Evolutionary conservation across 2,329 filamentous ascomycete species (phyloP).

Genomic region (Paecilomyces dactylethromorphus): DNA sequence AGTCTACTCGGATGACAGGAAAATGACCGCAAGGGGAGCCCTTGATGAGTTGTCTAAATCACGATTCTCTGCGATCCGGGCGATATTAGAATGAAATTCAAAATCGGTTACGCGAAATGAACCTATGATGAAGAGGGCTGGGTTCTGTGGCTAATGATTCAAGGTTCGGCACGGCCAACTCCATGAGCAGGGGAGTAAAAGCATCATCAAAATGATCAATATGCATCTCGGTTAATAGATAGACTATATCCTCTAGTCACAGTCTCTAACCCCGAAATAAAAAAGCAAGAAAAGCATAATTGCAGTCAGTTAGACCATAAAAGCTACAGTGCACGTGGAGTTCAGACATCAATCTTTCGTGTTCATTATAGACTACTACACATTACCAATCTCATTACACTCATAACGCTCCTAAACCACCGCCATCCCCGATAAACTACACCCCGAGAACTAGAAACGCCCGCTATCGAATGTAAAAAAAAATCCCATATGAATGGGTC

Average conservation of each 20-base stretch:
- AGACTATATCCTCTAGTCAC: neutral
- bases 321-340: no score
- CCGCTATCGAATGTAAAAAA: no score
- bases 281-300: neutral
- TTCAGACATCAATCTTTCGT: no score
- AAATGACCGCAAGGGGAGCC: neutral
- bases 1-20: constrained; percentile 7
- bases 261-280: neutral
- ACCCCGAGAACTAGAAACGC: no score
- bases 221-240: neutral
- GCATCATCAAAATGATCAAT: neutral
- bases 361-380: no score
- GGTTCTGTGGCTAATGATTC: neutral
- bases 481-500: no score
- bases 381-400: no score
- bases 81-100: neutral
- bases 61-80: neutral
- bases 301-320: no score
- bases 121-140: neutral
- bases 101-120: neutral
- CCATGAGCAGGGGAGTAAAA: neutral
- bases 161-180: neutral
- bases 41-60: neutral
- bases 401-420: no score
- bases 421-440: no score